phyloP scores from a whole-genome alignment of 78 protist species.

The Dictyostelium intermedium region DNA sequence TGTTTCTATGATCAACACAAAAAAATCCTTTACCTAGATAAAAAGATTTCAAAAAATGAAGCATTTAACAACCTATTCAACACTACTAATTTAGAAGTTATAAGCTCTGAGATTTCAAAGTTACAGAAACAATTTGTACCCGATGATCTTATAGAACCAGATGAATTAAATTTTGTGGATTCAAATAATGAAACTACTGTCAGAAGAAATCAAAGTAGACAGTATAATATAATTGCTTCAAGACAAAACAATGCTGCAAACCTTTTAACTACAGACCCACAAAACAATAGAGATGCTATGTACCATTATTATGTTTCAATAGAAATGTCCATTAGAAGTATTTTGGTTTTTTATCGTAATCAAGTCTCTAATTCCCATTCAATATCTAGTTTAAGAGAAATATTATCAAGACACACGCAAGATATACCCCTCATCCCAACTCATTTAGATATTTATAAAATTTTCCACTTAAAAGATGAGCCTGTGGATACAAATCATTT shows the following conservation, averaged over 20 bases:
- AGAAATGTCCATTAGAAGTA: not conserved
- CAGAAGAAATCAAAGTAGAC: too few relatives aligned
- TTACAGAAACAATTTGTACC: not conserved
- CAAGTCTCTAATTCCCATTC: not conserved
- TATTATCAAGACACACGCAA: not conserved
- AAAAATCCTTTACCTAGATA: not conserved
- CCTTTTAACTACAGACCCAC: not conserved
- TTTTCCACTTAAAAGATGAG: not conserved
- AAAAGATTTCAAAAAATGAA: not conserved
- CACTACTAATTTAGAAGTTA: not conserved
- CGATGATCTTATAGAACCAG: too few relatives aligned
- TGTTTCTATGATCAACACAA: not conserved
- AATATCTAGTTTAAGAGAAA: not conserved
- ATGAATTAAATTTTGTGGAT: too few relatives aligned
- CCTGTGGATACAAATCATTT: not conserved
- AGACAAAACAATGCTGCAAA: not conserved
- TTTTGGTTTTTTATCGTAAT: not conserved
- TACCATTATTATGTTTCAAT: not conserved
- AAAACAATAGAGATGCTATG: not conserved
- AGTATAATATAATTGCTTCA: not conserved
- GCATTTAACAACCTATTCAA: not conserved
- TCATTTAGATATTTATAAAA: not conserved
- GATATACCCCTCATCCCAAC: not conserved
- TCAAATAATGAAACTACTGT: too few relatives aligned
- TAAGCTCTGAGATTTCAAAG: rapidly evolving